Evolutionary conservation across 1,284 basidiomycete species (phyloP).

Genomic region (Naganishia cerealis): DNA sequence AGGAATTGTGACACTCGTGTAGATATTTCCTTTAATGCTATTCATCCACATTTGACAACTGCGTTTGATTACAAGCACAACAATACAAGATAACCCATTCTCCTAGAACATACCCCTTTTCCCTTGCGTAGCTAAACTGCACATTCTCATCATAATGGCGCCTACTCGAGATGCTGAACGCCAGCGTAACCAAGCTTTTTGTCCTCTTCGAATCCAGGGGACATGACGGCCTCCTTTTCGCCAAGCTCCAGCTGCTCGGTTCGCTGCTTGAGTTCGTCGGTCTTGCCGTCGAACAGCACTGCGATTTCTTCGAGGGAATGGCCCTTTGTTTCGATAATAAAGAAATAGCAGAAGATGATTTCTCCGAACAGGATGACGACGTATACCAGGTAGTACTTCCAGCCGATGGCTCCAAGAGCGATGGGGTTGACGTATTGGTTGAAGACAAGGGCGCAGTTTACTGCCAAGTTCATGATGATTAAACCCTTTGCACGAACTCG

Average conservation of each 20-base stretch:
- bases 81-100: conserved; percentile 3
- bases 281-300: conserved; percentile 38
- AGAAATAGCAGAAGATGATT: conserved; percentile 50
- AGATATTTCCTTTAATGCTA: too few relatives aligned
- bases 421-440: conserved; percentile 33
- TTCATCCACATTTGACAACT: conserved; percentile 9
- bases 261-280: conserved; percentile 23
- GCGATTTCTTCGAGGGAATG: conserved; percentile 50
- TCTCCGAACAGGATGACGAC: conserved; percentile 44
- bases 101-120: background rate
- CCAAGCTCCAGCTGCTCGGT: conserved; percentile 16
- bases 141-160: too few relatives aligned
- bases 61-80: conserved; percentile 7
- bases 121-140: background rate
- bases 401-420: conserved; percentile 34
- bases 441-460: conserved; percentile 48
- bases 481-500: conserved; percentile 74
- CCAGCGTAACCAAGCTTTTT: conserved; percentile 25
- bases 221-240: conserved; percentile 3
- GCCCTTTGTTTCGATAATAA: conserved; percentile 43
- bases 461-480: conserved; percentile 57
- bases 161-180: conserved; percentile 24
- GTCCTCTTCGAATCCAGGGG: conserved; percentile 26
- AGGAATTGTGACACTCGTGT: too few relatives aligned
- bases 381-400: conserved; percentile 49